phyloP scores from a whole-genome alignment of 2,329 filamentous ascomycete genomes.

The Epichloe amarillans region DNA sequence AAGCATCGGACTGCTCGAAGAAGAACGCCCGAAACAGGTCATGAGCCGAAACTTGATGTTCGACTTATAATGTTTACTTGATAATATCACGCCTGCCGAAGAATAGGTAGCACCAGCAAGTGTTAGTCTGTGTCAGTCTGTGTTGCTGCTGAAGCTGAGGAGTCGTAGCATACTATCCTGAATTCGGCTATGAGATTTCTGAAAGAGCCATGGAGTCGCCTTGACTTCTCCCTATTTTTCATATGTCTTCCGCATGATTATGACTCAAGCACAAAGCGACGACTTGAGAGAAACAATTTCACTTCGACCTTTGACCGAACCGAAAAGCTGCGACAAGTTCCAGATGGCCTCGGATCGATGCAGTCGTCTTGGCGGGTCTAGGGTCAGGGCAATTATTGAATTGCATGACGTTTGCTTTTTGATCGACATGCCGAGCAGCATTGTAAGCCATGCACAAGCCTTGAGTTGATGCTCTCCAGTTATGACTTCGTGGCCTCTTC shows the following conservation, averaged over 20 bases:
- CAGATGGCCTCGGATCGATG: neutral
- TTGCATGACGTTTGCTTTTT: neutral
- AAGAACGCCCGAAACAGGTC: constrained; percentile 5
- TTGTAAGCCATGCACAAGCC: neutral
- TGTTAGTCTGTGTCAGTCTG: neutral
- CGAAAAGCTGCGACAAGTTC: neutral
- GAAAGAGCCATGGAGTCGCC: neutral
- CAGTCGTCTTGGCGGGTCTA: neutral
- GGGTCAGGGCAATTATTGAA: neutral
- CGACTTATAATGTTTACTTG: neutral
- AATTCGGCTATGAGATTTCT: neutral
- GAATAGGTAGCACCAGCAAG: neutral
- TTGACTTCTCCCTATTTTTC: neutral
- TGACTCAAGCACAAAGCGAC: neutral
- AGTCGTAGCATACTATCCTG: neutral
- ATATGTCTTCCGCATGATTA: neutral
- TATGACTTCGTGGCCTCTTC: neutral
- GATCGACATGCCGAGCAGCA: neutral
- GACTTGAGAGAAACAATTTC: neutral
- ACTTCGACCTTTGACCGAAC: neutral
- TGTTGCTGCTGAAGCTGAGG: neutral
- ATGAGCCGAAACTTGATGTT: neutral
- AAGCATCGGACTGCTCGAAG: constrained; percentile 39
- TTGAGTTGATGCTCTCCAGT: neutral
- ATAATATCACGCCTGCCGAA: neutral